Evolutionary conservation across 305 asterid species (phyloP), one percentile per base, ranked within the genome.

Genomic region (Fraxinus ornus): DNA sequence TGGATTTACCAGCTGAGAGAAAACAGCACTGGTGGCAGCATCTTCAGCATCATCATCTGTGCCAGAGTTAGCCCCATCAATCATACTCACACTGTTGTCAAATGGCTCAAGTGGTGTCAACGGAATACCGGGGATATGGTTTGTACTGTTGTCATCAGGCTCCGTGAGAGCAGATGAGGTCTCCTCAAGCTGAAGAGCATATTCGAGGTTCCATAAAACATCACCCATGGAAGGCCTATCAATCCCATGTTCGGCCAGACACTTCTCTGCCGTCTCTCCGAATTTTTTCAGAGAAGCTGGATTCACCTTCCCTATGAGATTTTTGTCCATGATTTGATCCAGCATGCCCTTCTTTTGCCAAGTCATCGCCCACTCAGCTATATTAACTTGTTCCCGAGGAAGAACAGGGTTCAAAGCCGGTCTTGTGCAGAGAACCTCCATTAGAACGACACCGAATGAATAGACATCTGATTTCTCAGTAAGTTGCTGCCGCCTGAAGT

Each of bases 191-290:
- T 95, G 99, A 76, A 97, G 95, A 32, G 98, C 98, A 24, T 97
- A 97, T 79, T 97, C 98, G 76, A 97, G 83, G 86, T 97, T 97
- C 99, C 99, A 97, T 80, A 97, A 86, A 22, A 97, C 97, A 72
- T 97, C 99, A 19, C 99, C 99, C 98, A 97, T 97, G 30, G 97
- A 91, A 77, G 99, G 99, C 90, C 99, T 89, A 73, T 97, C 98
- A 60, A 93, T 97, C 33, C 99, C 98, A 28, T 97, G 89, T 84
- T 97, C 99, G 2, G 97, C 91, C 86, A 97, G 68, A 83, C 99
- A 97, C 82, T 97, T 97, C 86, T 97, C 97, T 3, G 98, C 99
- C 0, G 98, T 97, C 92, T 95, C 99, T 32, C 98, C 98, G 4
- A 91, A 97, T 86, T 97, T 97, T 93, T 90, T 95, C 26, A 97